A percentile compares a stretch with the other conserved stretches of the same genome.
Evolutionary conservation across 2,329 filamentous ascomycete species (phyloP).

Genomic region (Neonectria sp.): DNA sequence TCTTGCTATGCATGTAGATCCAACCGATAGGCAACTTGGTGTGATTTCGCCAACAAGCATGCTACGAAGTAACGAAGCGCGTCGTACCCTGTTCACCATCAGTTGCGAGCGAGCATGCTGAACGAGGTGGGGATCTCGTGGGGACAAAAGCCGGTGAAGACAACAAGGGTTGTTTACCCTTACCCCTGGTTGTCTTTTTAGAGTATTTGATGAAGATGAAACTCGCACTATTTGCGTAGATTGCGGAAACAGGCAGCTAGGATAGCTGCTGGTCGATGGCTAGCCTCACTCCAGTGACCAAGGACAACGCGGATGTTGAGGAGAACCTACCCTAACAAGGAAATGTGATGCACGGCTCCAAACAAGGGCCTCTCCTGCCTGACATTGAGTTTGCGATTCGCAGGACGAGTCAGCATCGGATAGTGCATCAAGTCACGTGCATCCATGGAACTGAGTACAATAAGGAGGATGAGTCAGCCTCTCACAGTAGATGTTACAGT

Average conservation of each 20-base stretch:
- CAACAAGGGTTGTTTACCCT: conserved; percentile 1
- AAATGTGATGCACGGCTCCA: not conserved
- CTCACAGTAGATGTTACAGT: too few relatives aligned
- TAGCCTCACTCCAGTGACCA: not conserved
- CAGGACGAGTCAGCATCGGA: too few relatives aligned
- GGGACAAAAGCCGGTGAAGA: conserved; percentile 4
- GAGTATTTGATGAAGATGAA: conserved; percentile 9
- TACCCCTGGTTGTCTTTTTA: not conserved
- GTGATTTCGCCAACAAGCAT: not conserved
- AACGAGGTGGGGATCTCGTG: conserved; percentile 5
- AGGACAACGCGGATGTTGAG: not conserved
- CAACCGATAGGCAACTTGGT: not conserved
- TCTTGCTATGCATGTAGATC: not conserved
- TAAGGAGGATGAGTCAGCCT: too few relatives aligned
- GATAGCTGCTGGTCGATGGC: not conserved
- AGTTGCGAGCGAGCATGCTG: not conserved
- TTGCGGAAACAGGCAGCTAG: not conserved
- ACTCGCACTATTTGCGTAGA: not conserved
- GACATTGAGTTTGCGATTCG: too few relatives aligned
- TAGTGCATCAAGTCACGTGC: too few relatives aligned
- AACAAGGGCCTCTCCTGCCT: not conserved
- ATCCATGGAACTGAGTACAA: too few relatives aligned
- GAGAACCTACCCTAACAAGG: not conserved
- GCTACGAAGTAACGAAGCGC: not conserved
- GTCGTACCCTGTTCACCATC: not conserved